A percentile compares a stretch with the other conserved stretches of the same genome.
Evolutionary conservation across 441 rosid species (phyloP).

Genomic region (Erysimum pusillum): DNA sequence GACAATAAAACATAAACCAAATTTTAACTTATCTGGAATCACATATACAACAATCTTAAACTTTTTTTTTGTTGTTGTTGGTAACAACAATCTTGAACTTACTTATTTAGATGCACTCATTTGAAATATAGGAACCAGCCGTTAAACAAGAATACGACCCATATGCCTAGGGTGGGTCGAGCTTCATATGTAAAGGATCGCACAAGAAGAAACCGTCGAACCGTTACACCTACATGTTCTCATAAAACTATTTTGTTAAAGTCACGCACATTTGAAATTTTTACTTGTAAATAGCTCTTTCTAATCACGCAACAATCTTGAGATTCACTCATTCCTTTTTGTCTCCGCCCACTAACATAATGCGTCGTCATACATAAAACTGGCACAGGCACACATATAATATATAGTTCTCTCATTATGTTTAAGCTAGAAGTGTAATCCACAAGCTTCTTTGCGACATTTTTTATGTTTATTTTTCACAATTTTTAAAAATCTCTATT

Average conservation of each 20-base stretch:
- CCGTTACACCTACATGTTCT: conserved; percentile 4
- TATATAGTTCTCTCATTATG: conserved; percentile 38
- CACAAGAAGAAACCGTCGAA: conserved; percentile 14
- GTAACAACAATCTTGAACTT: no score
- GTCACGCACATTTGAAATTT: conserved; percentile 19
- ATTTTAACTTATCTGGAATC: conserved; percentile 19
- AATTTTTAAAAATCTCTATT: conserved; percentile 4
- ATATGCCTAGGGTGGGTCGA: neutral
- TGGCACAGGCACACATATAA: conserved; percentile 7
- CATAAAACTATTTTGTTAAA: conserved; percentile 3
- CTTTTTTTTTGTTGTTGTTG: neutral
- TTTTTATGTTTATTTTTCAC: conserved; percentile 18
- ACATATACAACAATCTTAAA: conserved; percentile 1
- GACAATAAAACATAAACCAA: conserved; percentile 9
- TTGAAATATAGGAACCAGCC: neutral
- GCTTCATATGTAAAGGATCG: neutral
- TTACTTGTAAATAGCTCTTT: conserved; percentile 21
- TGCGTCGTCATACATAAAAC: conserved; percentile 34
- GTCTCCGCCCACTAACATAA: conserved; percentile 44
- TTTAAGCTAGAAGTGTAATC: conserved; percentile 39
- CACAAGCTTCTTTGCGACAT: conserved; percentile 36
- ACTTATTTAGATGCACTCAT: neutral
- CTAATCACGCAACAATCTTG: conserved; percentile 45
- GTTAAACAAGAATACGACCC: neutral
- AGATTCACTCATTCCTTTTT: conserved; percentile 41